Base-by-base conservation (phyloP, 306 rosid species). In the Gastrolobium villosum region DNA sequence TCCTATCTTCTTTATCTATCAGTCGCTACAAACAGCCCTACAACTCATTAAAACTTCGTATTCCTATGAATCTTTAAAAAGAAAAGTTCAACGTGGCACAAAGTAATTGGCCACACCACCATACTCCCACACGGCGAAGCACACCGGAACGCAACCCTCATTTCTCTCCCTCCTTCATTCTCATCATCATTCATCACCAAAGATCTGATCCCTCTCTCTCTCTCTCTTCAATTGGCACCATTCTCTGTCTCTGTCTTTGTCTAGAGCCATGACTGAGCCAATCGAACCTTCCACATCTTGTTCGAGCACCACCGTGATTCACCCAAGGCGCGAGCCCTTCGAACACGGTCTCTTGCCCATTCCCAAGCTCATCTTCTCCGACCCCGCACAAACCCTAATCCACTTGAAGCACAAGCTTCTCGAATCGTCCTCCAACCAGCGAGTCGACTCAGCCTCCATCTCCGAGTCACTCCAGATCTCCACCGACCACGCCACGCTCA, bases 401-500 rank as follows among this genome's bases (percentile, higher is more conserved):
- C 69, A 94, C 4, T 77, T 93, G 35, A 93, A 91, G 88, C 88
- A 78, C 28, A 89, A 88, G 86, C 93, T 93, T 67, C 79, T 87
- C 50, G 79, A 77, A 11, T 77, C 75, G 6, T 85, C 92, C 50
- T 56, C 89, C 10, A 75, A 62, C 61, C 81, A 82, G 5, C 90
- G 94, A 6, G 87, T 92, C 80, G 41, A 81, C 84, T 79, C 92
- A 7, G 43, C 87, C 1, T 79, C 86, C 63, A 85, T 94, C 70
- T 89, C 97, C 39, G 96, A 92, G 73, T 79, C 83, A 4, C 86
- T 94, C 2, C 97, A 92, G 96, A 94, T 94, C 97, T 84, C 98
- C 77, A 45, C 49, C 66, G 94, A 92, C 63, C 94, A 92, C 55
- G 96, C 98, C 5, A 74, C 70, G n/a, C 96, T 92, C 74, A 87